Evolutionary conservation across 805 yeast species (phyloP).

Genomic region (Wickerhamomyces subpelliculosus): DNA sequence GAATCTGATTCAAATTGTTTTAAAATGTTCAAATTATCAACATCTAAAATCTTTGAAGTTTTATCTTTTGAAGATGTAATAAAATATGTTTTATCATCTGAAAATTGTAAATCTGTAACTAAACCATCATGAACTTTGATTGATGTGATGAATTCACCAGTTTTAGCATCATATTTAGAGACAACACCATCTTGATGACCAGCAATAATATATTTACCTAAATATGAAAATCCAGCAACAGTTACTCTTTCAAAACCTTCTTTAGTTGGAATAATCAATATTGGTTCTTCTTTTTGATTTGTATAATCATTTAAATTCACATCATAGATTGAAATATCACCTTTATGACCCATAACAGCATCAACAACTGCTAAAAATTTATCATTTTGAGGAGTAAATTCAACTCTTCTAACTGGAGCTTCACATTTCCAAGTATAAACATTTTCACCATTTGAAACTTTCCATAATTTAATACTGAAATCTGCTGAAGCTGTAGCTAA

Average conservation of each 20-base stretch:
- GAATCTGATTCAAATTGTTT: conserved; percentile 83
- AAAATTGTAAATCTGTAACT: conserved; percentile 86
- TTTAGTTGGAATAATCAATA: conserved; percentile 51
- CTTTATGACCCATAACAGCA: conserved; percentile 84
- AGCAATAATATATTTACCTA: conserved; percentile 66
- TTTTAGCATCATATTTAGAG: conserved; percentile 68
- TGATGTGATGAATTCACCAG: conserved; percentile 61
- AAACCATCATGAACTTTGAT: conserved; percentile 66
- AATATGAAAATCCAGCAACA: conserved; percentile 84
- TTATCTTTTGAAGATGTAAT: conserved; percentile 92
- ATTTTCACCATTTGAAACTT: conserved; percentile 68
- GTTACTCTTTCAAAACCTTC: conserved; percentile 58
- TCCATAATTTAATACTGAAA: conserved; percentile 79
- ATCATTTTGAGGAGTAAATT: conserved; percentile 68
- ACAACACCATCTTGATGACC: conserved; percentile 86
- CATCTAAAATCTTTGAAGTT: conserved; percentile 70
- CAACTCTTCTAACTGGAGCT: conserved; percentile 89
- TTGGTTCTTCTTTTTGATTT: conserved; percentile 47
- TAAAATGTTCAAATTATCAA: conserved; percentile 62
- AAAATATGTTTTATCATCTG: conserved; percentile 81
- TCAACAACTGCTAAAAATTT: conserved; percentile 75
- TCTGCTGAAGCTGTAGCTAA: conserved; percentile 92
- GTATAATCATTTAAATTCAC: conserved; percentile 43
- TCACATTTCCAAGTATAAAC: conserved; percentile 65
- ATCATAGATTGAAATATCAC: conserved; percentile 65